phyloP scores from a whole-genome alignment of 2,329 filamentous ascomycete genomes.

The Immersiporthe knoxdaviesiana region DNA sequence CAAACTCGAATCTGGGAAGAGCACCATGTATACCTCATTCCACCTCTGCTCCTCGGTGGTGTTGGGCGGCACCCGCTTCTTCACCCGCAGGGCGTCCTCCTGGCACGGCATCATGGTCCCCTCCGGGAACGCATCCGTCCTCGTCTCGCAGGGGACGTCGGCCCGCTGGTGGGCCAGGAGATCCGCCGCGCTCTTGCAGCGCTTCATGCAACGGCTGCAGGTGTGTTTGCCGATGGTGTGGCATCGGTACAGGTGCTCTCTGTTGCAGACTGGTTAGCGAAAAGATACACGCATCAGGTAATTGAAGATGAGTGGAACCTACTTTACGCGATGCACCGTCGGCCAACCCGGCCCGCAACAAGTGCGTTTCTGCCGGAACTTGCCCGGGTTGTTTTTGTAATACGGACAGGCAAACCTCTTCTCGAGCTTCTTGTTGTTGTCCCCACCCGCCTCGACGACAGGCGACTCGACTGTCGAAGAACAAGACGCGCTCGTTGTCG shows the following conservation, averaged over 20 bases:
- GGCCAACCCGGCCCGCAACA: conserved; percentile 31
- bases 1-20: conserved; percentile 21
- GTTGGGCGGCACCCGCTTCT: conserved; percentile 28
- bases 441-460: conserved; percentile 8
- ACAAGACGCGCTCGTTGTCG: conserved; percentile 10
- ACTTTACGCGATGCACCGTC: conserved; percentile 30
- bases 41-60: conserved; percentile 30
- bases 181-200: conserved; percentile 28
- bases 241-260: conserved; percentile 30
- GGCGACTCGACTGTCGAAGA: conserved; percentile 22
- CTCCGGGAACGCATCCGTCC: conserved; percentile 28
- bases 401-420: conserved; percentile 31
- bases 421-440: conserved; percentile 13
- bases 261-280: conserved; percentile 1
- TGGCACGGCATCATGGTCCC: conserved; percentile 30
- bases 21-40: conserved; percentile 28
- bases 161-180: conserved; percentile 29
- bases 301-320: not conserved
- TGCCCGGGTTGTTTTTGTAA: conserved; percentile 30
- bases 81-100: conserved; percentile 27
- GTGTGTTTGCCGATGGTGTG: conserved; percentile 31
- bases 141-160: conserved; percentile 26
- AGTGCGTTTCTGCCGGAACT: conserved; percentile 29
- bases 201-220: conserved; percentile 28
- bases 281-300: no score